Evolutionary conservation across 2,329 filamentous ascomycete genomes (phyloP).

Genomic region (Xylariaceae sp.): DNA sequence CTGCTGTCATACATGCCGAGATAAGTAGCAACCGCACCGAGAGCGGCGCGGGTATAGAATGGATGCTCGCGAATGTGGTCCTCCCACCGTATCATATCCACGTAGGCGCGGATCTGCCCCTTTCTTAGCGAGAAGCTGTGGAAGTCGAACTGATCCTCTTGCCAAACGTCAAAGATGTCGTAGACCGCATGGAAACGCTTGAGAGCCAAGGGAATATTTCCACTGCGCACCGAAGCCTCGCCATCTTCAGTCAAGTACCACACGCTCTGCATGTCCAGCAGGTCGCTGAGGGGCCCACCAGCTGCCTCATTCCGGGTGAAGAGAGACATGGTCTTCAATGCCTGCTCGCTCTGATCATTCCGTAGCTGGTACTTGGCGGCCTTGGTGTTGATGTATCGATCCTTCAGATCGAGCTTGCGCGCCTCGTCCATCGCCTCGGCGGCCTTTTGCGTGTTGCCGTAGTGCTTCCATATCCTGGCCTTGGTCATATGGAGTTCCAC

Average conservation of each 20-base stretch:
- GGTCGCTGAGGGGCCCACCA: conserved; percentile 80
- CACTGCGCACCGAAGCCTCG: conserved; percentile 76
- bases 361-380: conserved; percentile 93
- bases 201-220: conserved; percentile 75
- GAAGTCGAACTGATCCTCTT: conserved; percentile 98
- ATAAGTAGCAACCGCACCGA: conserved; percentile 76
- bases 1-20: conserved; percentile 71
- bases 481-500: conserved; percentile 95
- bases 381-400: conserved; percentile 98
- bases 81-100: conserved; percentile 97
- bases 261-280: conserved; percentile 96
- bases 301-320: conserved; percentile 89
- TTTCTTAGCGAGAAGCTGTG: conserved; percentile 96
- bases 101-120: conserved; percentile 87
- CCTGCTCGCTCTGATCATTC: conserved; percentile 82
- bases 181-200: conserved; percentile 86
- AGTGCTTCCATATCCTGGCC: conserved; percentile 89
- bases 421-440: conserved; percentile 84
- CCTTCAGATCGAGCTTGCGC: conserved; percentile 75
- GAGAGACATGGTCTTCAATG: conserved; percentile 79
- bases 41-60: conserved; percentile 78
- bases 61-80: conserved; percentile 86
- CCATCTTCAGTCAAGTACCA: conserved; percentile 97
- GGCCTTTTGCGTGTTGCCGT: conserved; percentile 70
- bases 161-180: conserved; percentile 94